Base-by-base conservation (phyloP, 192 early-diverging fungal genomes). In the Ambispora gerdemannii region DNA sequence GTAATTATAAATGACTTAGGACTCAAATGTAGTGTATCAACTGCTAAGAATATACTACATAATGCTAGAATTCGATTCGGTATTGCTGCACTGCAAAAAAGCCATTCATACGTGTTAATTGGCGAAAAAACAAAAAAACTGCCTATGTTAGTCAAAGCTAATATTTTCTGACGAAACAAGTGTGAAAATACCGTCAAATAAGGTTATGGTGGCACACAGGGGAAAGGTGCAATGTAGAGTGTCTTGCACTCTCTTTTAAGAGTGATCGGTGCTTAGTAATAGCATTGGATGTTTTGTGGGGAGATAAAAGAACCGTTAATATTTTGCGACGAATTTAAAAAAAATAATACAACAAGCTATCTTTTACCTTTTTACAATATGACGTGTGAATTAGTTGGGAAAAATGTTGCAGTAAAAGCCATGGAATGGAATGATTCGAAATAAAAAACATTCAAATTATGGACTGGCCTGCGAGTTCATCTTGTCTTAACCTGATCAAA, bases 401-500 rank as follows among this genome's bases (percentile, higher is more conserved):
- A 30, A 31, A 28, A 17, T n/a, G 20, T 30, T 32, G 55, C 27
- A 20, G 34, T 47, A 4, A 4, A 3, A 31, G 19, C 35, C 36
- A 32, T 1, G 4, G 25, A 30, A 60, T 36, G 50, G 63, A 35
- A 38, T 51, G 22, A 27, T 60, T 71, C n/a, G 49, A 31, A 30
- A 36, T 49, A 6, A 50, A 53, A 2, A 65, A 71, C 8, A 27
- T 71, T 15, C 49, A 36, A 22, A 27, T 60, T 27, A 38, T 75
- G 17, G 38, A 63, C 6, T 75, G 74, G 74, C 63, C 63, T 35
- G 51, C 52, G 10, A 61, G 70, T 24, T 70, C 61, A 15, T 53
- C 62, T 2, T 59, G 63, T 51, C 52, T 71, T 31, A 71, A 75
- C 53, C 50, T 28, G n/a, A 71, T 71, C 36, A 53, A 75, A 10